Conservation (phyloP, 768 basidiomycete genomes). For the Lentinula raphanica region DNA sequence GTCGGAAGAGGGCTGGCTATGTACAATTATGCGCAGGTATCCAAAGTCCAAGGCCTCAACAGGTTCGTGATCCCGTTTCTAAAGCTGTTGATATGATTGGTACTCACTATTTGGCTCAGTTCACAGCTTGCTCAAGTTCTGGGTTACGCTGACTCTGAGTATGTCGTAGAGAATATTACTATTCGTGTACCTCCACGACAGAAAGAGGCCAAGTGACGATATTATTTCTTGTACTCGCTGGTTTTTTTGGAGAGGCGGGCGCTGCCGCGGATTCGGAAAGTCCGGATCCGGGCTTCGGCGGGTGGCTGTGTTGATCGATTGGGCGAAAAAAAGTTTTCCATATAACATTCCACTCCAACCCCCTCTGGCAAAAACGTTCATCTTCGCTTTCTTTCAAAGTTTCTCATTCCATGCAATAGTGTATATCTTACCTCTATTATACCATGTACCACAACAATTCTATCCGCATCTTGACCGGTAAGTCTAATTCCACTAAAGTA, state of each 20-base stretch:
- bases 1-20: constrained; percentile 93
- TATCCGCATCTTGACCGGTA: constrained; percentile 70
- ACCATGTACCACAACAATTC: constrained; percentile 79
- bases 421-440: constrained; percentile 2
- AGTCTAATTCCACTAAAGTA: constrained; percentile 13
- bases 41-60: constrained; percentile 81
- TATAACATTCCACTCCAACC: not conserved
- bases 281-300: not conserved
- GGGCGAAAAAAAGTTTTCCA: not conserved
- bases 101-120: constrained; percentile 37
- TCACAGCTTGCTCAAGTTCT: constrained; percentile 73
- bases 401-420: constrained; percentile 6
- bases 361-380: not conserved
- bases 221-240: too few species aligned
- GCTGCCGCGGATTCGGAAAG: too few species aligned
- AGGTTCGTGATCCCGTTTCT: too few species aligned
- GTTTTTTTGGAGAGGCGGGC: too few species aligned
- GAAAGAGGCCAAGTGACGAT: not conserved
- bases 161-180: constrained; percentile 94
- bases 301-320: constrained; percentile 1
- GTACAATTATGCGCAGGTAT: constrained; percentile 92
- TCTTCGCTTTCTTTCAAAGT: not conserved
- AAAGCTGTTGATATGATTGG: constrained; percentile 8
- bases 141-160: constrained; percentile 94
- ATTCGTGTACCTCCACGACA: constrained; percentile 50